Evolutionary conservation across 805 yeast species (phyloP).

Genomic region (Wickerhamiella nectarea): DNA sequence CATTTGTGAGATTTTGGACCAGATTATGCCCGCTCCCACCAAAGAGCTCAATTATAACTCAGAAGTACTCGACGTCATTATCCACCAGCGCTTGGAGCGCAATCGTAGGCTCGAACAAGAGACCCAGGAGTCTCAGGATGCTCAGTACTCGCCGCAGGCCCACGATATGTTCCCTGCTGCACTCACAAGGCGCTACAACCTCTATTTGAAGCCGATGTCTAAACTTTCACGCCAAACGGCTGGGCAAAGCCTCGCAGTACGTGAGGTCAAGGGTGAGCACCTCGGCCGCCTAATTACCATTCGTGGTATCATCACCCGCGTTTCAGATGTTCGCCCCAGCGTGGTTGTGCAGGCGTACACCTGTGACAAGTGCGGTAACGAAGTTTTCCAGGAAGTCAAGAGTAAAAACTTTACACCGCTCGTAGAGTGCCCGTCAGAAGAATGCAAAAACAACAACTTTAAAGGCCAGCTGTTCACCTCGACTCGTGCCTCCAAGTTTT

Average conservation of each 20-base stretch:
- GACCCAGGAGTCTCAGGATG: background rate
- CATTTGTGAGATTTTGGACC: constrained; percentile 63
- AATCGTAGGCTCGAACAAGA: constrained; percentile 1
- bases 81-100: constrained; percentile 77
- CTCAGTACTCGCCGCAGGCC: constrained; percentile 13
- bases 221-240: constrained; percentile 20
- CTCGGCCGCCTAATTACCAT: constrained; percentile 82
- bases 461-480: constrained; percentile 85
- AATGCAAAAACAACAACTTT: constrained; percentile 63
- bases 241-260: constrained; percentile 60
- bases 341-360: constrained; percentile 88
- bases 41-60: constrained; percentile 65
- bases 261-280: constrained; percentile 73
- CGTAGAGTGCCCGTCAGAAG: constrained; percentile 67
- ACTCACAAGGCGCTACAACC: constrained; percentile 70
- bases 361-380: constrained; percentile 95
- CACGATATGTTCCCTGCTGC: constrained; percentile 66
- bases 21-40: constrained; percentile 76
- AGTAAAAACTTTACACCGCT: constrained; percentile 78
- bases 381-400: constrained; percentile 88
- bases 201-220: constrained; percentile 75
- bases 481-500: constrained; percentile 90
- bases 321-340: constrained; percentile 89
- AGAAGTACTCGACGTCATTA: constrained; percentile 83
- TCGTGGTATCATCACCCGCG: constrained; percentile 88